Base-by-base conservation (phyloP, 2,329 filamentous ascomycete genomes). In the Fusarium lateritium region DNA sequence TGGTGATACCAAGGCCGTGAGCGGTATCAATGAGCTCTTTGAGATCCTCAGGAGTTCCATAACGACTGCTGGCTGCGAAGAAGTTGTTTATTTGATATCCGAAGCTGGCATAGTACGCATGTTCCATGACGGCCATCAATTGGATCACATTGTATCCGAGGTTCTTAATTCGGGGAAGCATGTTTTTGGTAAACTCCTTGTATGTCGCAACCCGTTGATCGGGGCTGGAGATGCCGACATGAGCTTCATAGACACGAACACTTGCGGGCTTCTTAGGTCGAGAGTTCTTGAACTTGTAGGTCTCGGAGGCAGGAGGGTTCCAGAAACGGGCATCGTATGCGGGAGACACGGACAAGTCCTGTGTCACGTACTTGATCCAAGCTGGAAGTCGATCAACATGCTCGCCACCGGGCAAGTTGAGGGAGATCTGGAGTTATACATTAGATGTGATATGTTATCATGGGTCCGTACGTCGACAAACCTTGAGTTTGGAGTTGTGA, bases 11-110 rank as follows among this genome's bases (percentile, higher is more conserved):
- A 85, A 99, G 83, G 64, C 93, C 88, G 76, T 99, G 96, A 6
- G 96, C 96, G 3, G 93, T 97, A 76, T 99, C 96, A 69, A 99
- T 93, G 49, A 99, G 87, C 84, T 98, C 95, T 80, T 97, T 99
- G 72, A 99, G 85, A 38, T 98, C 96, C 76, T 99, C 96, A 0
- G 96, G 96, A 1, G 91, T 88, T 42, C 96, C 96, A 77, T 97
- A 99, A 67, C 96, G 91, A 79, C 95, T 98, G 80, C 94, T 98
- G 14, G 95, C 94, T 28, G 96, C 96, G 75, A 98, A 99, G 85
- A 99, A 99, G 81, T 92, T 98, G 84, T 98, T 99, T 82, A 99
- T 89, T 81, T 99, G 96, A 80, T 99, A 99, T 46, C 96, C 96
- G 75, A 99, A 99, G 77, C 95, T 98, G 75, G 96, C 96, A 79